Conservation (phyloP, 2,329 filamentous ascomycete genomes). For the Penicillium polonicum region DNA sequence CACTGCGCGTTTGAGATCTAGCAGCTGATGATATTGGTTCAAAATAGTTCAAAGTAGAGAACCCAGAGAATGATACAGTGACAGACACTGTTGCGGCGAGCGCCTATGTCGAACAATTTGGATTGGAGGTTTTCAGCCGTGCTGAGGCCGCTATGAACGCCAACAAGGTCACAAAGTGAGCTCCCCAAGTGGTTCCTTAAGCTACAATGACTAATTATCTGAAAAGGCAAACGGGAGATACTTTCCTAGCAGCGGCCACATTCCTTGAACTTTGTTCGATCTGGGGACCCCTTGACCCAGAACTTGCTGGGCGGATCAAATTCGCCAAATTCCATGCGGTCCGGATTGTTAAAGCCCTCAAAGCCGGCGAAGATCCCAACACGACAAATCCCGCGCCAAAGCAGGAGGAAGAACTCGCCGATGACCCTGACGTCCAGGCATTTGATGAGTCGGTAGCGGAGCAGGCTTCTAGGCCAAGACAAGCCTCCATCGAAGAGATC, state of each 20-base stretch:
- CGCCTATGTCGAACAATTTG: slow-evolving; percentile 93
- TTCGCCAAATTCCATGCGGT: slow-evolving; percentile 95
- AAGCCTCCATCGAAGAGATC: slow-evolving; percentile 60
- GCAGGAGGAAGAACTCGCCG: slow-evolving; percentile 49
- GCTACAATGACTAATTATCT: background rate
- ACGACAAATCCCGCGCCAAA: slow-evolving; percentile 74
- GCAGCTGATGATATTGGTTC: slow-evolving; percentile 2
- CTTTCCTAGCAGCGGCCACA: slow-evolving; percentile 86
- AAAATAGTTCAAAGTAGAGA: slow-evolving; percentile 65
- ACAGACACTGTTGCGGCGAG: slow-evolving; percentile 81
- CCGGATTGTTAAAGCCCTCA: slow-evolving; percentile 85
- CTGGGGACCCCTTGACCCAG: slow-evolving; percentile 73
- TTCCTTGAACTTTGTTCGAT: slow-evolving; percentile 87
- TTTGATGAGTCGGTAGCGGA: slow-evolving; percentile 47
- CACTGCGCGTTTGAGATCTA: background rate
- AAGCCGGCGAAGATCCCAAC: slow-evolving; percentile 89
- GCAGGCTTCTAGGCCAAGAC: slow-evolving; percentile 45
- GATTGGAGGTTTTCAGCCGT: slow-evolving; percentile 78
- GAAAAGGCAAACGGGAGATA: slow-evolving; percentile 81
- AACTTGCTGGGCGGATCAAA: slow-evolving; percentile 83
- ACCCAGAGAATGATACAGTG: slow-evolving; percentile 77
- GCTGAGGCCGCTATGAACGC: slow-evolving; percentile 79
- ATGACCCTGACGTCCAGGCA: slow-evolving; percentile 64
- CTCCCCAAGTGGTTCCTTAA: background rate
- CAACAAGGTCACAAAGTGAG: slow-evolving; percentile 76